phyloP scores from a whole-genome alignment of 129 eudicot species.

The Flaveria linearis region DNA sequence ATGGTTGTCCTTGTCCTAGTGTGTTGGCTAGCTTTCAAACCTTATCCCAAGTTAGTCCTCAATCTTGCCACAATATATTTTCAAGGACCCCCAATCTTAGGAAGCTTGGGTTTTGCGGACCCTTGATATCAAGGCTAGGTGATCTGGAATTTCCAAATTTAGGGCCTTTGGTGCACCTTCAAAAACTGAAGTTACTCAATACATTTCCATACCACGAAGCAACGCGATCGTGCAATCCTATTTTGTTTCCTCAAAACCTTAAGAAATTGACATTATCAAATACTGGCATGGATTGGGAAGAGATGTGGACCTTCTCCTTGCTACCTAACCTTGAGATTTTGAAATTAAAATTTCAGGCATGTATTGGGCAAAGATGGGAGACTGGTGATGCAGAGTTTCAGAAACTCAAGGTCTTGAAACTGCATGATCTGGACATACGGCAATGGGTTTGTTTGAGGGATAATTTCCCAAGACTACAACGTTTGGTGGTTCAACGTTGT shows the following conservation, averaged over 20 bases:
- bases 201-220: background rate
- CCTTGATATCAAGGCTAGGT: constrained; percentile 5
- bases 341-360: constrained; percentile 13
- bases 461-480: constrained; percentile 23
- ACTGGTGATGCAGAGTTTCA: constrained; percentile 4
- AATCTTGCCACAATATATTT: constrained; percentile 14
- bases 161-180: constrained; percentile 21
- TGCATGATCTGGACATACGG: constrained; percentile 9
- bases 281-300: constrained; percentile 26
- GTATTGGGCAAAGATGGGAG: constrained; percentile 28
- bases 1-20: background rate
- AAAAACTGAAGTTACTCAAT: constrained; percentile 33
- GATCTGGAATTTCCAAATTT: constrained; percentile 24
- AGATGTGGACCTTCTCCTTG: constrained; percentile 6
- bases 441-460: constrained; percentile 19
- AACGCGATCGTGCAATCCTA: constrained; percentile 9
- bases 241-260: constrained; percentile 28
- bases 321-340: constrained; percentile 31
- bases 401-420: constrained; percentile 30
- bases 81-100: constrained; percentile 32
- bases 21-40: constrained; percentile 30
- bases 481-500: constrained; percentile 25
- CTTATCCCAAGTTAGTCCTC: constrained; percentile 23
- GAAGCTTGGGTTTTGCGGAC: constrained; percentile 40
- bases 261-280: constrained; percentile 21